Evolutionary conservation across 1,284 basidiomycete genomes (phyloP).

Genomic region (Ganoderma boninense): DNA sequence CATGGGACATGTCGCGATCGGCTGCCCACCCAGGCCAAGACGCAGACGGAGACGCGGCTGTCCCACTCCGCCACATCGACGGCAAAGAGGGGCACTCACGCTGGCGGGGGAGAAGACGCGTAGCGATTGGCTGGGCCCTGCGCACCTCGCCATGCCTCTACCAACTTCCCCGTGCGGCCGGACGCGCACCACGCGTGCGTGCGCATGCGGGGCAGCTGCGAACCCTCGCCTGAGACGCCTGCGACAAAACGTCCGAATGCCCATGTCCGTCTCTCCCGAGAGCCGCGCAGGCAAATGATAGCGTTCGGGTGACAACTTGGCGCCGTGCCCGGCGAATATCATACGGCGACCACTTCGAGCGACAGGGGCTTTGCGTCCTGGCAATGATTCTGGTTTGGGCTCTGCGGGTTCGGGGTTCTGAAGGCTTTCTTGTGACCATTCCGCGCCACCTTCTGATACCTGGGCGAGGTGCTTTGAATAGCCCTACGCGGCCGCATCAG

Average conservation of each 20-base stretch:
- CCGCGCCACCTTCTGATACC: slow-evolving; percentile 33
- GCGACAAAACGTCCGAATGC: not conserved
- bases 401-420: slow-evolving; percentile 1
- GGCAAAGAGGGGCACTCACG: not conserved
- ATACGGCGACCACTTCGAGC: not conserved
- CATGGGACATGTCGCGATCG: not conserved
- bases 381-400: slow-evolving; percentile 1
- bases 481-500: not conserved
- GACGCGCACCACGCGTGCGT: not conserved
- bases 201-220: not conserved
- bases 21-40: not conserved
- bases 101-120: not conserved
- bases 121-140: not conserved
- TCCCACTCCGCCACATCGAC: not conserved
- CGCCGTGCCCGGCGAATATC: not conserved
- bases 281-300: not conserved
- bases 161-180: not conserved
- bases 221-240: not conserved
- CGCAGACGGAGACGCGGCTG: not conserved
- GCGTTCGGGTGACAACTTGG: not conserved
- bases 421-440: slow-evolving; percentile 11
- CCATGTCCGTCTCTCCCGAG: slow-evolving; percentile 1
- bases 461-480: slow-evolving; percentile 19
- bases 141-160: not conserved
- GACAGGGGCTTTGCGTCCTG: not conserved